Percentiles rank a stretch among this genome's conserved stretches.
Evolutionary conservation across 208 protist species (phyloP).

Genomic region (Balamuthia mandrillaris): DNA sequence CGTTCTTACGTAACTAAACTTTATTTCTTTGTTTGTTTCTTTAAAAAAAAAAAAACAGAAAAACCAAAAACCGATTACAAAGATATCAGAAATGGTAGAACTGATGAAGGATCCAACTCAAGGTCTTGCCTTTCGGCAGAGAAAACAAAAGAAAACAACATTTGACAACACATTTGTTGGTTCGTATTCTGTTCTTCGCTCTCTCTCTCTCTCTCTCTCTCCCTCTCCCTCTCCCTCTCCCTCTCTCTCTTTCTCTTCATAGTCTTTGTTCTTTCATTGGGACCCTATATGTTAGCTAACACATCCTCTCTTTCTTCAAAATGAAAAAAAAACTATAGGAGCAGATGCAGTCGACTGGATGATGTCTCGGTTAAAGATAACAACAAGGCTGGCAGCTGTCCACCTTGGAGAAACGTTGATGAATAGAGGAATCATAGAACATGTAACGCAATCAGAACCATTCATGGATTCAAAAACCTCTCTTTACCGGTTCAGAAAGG

Average conservation of each 20-base stretch:
- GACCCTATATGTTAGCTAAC: background rate
- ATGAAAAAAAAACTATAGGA: background rate
- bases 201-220: background rate
- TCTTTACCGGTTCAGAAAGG: background rate
- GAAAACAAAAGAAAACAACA: background rate
- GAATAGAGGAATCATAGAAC: conserved; percentile 2
- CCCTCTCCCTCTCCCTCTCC: background rate
- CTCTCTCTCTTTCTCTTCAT: background rate
- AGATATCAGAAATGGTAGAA: conserved; percentile 5
- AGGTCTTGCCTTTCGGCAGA: background rate
- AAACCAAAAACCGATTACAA: background rate
- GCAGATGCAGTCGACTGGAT: conserved; percentile 10
- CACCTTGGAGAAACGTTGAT: conserved; percentile 6
- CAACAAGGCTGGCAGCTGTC: background rate
- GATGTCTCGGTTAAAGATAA: background rate
- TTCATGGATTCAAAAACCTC: conserved; percentile 10
- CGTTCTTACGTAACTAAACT: background rate
- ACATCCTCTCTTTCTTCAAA: background rate
- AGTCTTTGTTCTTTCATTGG: background rate
- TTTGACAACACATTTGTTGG: conserved; percentile 6
- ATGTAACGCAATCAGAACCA: background rate
- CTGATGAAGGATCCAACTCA: background rate
- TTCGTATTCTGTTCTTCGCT: background rate
- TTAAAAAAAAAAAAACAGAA: too few relatives aligned
- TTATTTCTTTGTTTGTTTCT: too few relatives aligned